Base-by-base conservation (phyloP, 2,329 filamentous ascomycete genomes). In the Colletotrichum tabaci region DNA sequence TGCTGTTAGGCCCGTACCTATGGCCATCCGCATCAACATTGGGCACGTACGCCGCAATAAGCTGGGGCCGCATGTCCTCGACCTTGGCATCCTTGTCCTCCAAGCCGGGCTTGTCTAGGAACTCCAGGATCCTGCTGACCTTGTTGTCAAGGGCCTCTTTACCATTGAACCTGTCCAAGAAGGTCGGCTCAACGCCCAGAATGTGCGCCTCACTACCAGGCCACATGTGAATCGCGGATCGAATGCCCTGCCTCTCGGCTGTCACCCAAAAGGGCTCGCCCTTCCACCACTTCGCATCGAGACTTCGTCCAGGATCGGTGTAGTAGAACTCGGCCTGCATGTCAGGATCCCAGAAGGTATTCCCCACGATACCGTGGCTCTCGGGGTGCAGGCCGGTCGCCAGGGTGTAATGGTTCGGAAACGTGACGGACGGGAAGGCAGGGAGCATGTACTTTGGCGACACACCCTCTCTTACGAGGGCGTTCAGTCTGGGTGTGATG, bases 191-290 rank as follows among this genome's bases (percentile, higher is more conserved):
- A 21, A 91, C 85, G n/a, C 87, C 86, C 15, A 90, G 87, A 72
- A 97, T 93, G 79, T 94, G 92, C 7, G 95, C 95, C 83, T 99
- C 96, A 53, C 94, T 97, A 2, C 96, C 96, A 1, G 96, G 96
- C 96, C 96, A 99, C 96, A 99, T 99, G 80, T 99, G 96, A 35
- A 99, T 91, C 0, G 94, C 96, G 40, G 92, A 91, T 67, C 90
- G 89, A 42, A 97, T 86, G 7, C 93, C 93, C 75, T 94, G 92
- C 68, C 89, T 90, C 84, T 98, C 96, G 6, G 96, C 96, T 1
- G 96, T 97, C 35, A 93, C 92, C 96, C 96, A 99, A 40, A 99
- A 87, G 0, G 96, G 96, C 80, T 98, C 95, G 3, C 95, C 96
- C 50, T 89, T 91, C 96, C 96, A 99, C 96, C 96, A 99, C 79